phyloP scores from a whole-genome alignment of 2,329 filamentous ascomycete species.

The Alternaria conjuncta region DNA sequence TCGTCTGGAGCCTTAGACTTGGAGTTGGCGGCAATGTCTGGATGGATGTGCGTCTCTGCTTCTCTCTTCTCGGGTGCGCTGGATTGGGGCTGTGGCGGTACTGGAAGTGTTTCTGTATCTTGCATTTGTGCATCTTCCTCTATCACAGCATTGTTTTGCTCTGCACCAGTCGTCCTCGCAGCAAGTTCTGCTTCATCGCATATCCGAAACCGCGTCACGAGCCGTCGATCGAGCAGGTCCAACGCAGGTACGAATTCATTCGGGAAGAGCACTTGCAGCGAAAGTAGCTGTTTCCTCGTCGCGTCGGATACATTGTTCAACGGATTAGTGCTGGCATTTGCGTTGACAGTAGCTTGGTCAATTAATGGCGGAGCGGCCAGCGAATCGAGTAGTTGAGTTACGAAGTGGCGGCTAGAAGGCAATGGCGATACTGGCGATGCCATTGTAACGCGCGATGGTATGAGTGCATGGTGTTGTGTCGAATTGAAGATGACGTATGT shows the following conservation, averaged over 20 bases:
- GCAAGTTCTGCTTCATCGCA: neutral
- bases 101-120: no score
- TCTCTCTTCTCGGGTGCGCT: no score
- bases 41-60: no score
- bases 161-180: neutral
- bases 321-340: slow-evolving; percentile 49
- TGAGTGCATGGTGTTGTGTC: slow-evolving; percentile 6
- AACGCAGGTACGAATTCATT: slow-evolving; percentile 81
- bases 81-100: no score
- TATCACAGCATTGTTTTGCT: neutral
- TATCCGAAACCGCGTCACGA: slow-evolving; percentile 64
- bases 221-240: slow-evolving; percentile 80
- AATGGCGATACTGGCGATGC: slow-evolving; percentile 23
- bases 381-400: slow-evolving; percentile 43
- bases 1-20: neutral
- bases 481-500: slow-evolving; percentile 17
- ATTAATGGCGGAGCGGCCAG: slow-evolving; percentile 16
- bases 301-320: slow-evolving; percentile 35
- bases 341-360: slow-evolving; percentile 20
- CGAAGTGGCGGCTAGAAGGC: slow-evolving; percentile 37
- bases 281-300: slow-evolving; percentile 65
- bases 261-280: slow-evolving; percentile 85
- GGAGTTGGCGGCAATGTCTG: no score
- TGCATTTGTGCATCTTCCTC: neutral
- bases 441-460: slow-evolving; percentile 13